Evolutionary conservation across 78 protist species (phyloP).

Genomic region (Pelomyxa schiedti): DNA sequence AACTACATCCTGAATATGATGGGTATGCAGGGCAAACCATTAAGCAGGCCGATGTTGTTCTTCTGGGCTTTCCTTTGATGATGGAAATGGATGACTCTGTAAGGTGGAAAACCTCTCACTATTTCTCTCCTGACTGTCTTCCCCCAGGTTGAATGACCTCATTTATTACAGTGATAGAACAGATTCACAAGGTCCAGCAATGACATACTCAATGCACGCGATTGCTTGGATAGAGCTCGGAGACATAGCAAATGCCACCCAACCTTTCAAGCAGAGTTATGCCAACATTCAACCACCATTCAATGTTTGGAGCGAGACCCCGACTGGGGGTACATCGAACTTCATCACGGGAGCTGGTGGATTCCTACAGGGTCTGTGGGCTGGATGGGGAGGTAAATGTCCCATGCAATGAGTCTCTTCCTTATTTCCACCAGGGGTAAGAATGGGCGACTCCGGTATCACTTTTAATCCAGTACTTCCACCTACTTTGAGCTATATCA

Average conservation of each 20-base stretch:
- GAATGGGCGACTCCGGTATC: too few relatives aligned
- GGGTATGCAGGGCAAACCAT: slow-evolving; percentile 34
- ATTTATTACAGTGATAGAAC: slow-evolving; percentile 2
- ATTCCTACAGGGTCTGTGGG: slow-evolving; percentile 17
- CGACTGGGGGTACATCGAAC: slow-evolving; percentile 19
- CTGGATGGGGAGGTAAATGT: slow-evolving; percentile 37
- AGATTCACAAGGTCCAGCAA: slow-evolving; percentile 32
- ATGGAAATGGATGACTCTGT: slow-evolving; percentile 13
- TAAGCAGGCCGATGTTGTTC: slow-evolving; percentile 43
- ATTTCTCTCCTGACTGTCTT: too few relatives aligned
- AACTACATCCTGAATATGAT: slow-evolving; percentile 34
- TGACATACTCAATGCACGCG: slow-evolving; percentile 33
- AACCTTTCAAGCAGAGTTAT: slow-evolving; percentile 8
- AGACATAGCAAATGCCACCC: not conserved
- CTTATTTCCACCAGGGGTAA: too few relatives aligned
- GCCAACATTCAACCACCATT: slow-evolving; percentile 27
- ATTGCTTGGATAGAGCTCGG: slow-evolving; percentile 36
- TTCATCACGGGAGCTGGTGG: slow-evolving; percentile 32
- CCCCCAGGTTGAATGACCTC: too few relatives aligned
- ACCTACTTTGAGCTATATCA: too few relatives aligned
- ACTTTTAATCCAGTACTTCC: too few relatives aligned
- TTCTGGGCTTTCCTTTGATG: slow-evolving; percentile 43
- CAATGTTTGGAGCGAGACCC: slow-evolving; percentile 43
- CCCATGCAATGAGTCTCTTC: too few relatives aligned
- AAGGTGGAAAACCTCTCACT: too few relatives aligned